These are phyloP conservation scores for Claviceps arundinis DNA, from an alignment of 2,329 filamentous ascomycete genomes.

Conservation along the genomic window DNA sequence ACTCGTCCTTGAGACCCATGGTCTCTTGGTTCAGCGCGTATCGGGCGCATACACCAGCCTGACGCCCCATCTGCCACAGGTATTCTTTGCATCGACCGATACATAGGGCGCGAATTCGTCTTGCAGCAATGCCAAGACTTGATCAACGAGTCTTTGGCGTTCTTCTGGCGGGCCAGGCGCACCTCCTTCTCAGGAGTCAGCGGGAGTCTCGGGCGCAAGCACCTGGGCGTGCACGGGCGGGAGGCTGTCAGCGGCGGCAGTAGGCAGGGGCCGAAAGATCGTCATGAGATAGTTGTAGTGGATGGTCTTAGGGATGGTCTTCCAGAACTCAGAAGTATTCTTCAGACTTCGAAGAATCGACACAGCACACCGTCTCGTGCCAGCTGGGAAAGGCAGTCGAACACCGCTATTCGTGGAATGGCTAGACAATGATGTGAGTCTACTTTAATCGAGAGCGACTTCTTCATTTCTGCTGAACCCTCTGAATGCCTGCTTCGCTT, in stretches of 20 bases:
- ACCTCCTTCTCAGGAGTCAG: conserved; percentile 9
- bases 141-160: conserved; percentile 29
- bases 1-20: conserved; percentile 45
- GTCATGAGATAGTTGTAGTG: conserved; percentile 8
- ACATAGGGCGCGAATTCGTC: conserved; percentile 37
- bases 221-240: conserved; percentile 5
- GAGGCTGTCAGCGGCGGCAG: neutral
- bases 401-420: too few relatives aligned
- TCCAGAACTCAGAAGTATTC: too few relatives aligned
- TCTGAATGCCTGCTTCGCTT: too few relatives aligned
- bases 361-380: too few relatives aligned
- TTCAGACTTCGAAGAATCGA: too few relatives aligned
- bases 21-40: conserved; percentile 38
- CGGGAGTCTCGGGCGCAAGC: conserved; percentile 8
- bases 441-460: too few relatives aligned
- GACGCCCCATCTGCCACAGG: conserved; percentile 42
- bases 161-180: conserved; percentile 23
- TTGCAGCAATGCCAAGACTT: conserved; percentile 38
- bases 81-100: conserved; percentile 29
- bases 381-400: too few relatives aligned
- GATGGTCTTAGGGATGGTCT: conserved; percentile 3
- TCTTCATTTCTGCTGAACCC: too few relatives aligned
- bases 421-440: too few relatives aligned
- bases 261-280: conserved; percentile 7
- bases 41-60: conserved; percentile 48